Evolutionary conservation across 2,329 filamentous ascomycete genomes (phyloP).

Genomic region (Talaromyces marneffei): DNA sequence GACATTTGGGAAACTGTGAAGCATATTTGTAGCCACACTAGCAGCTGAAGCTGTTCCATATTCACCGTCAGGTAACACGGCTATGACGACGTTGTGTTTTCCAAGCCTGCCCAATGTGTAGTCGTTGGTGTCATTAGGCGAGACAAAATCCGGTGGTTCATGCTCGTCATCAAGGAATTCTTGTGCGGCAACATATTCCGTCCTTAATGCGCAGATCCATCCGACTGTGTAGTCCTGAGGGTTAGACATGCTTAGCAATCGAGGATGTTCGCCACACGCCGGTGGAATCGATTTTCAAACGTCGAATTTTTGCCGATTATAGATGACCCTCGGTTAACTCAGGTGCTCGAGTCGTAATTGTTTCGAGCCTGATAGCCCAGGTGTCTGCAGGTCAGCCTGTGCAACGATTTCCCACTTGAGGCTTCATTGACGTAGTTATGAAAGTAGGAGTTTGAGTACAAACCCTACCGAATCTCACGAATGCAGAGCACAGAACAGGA

Average conservation of each 20-base stretch:
- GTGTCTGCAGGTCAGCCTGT: no score
- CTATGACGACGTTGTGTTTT: slow-evolving; percentile 27
- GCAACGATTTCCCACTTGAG: no score
- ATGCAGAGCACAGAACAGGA: no score
- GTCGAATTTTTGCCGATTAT: no score
- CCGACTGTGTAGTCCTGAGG: slow-evolving; percentile 18
- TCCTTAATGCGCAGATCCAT: slow-evolving; percentile 39
- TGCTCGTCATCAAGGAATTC: slow-evolving; percentile 39
- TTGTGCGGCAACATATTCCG: slow-evolving; percentile 36
- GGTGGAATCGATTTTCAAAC: background rate
- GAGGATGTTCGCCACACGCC: background rate
- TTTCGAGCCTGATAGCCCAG: no score
- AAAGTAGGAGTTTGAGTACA: no score
- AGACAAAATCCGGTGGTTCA: slow-evolving; percentile 16
- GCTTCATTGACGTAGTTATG: no score
- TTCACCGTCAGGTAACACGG: slow-evolving; percentile 25
- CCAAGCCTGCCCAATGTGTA: slow-evolving; percentile 27
- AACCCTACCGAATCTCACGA: background rate
- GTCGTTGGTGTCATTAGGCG: slow-evolving; percentile 21
- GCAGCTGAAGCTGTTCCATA: slow-evolving; percentile 29
- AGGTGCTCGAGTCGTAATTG: no score
- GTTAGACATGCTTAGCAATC: background rate
- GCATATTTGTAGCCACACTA: slow-evolving; percentile 27
- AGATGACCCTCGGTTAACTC: no score
- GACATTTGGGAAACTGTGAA: slow-evolving; percentile 14